Conservation (phyloP, 2,329 filamentous ascomycete species). For the Ophiosphaerella narmari region DNA sequence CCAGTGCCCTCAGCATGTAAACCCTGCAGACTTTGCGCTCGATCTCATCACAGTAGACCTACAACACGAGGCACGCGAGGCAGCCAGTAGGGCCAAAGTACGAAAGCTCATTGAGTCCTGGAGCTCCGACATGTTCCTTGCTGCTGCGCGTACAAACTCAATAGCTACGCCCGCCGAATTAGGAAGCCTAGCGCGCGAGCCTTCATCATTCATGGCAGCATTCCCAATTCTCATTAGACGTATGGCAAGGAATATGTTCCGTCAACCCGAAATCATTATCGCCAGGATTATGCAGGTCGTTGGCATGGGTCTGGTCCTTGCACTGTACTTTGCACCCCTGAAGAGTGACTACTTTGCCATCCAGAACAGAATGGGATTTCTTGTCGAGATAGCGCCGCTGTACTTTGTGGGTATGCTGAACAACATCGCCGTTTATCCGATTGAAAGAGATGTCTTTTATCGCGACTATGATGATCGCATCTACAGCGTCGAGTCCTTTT, state of each 20-base stretch:
- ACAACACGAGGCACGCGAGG: constrained; percentile 67
- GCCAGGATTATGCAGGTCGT: constrained; percentile 47
- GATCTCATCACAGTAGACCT: constrained; percentile 78
- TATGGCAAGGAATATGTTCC: constrained; percentile 64
- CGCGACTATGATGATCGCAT: constrained; percentile 75
- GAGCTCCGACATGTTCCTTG: constrained; percentile 44
- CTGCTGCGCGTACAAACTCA: constrained; percentile 27
- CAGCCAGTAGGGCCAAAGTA: constrained; percentile 66
- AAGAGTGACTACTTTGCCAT: constrained; percentile 70
- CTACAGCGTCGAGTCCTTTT: constrained; percentile 73
- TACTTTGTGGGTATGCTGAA: constrained; percentile 81
- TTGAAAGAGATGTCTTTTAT: constrained; percentile 76
- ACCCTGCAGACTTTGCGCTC: constrained; percentile 77
- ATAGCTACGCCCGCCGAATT: constrained; percentile 73
- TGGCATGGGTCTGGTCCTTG: constrained; percentile 42
- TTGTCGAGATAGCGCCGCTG: constrained; percentile 72
- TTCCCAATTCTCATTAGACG: constrained; percentile 71
- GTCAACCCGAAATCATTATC: constrained; percentile 42
- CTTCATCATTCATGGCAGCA: constrained; percentile 64
- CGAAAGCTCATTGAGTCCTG: constrained; percentile 65
- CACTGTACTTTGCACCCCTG: constrained; percentile 68
- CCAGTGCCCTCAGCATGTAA: constrained; percentile 70
- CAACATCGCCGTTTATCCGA: constrained; percentile 75
- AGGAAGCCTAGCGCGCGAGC: constrained; percentile 68
- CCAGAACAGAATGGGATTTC: constrained; percentile 74